Evolutionary conservation across 2,329 filamentous ascomycete genomes (phyloP).

Genomic region (Calonectria ilicicola): DNA sequence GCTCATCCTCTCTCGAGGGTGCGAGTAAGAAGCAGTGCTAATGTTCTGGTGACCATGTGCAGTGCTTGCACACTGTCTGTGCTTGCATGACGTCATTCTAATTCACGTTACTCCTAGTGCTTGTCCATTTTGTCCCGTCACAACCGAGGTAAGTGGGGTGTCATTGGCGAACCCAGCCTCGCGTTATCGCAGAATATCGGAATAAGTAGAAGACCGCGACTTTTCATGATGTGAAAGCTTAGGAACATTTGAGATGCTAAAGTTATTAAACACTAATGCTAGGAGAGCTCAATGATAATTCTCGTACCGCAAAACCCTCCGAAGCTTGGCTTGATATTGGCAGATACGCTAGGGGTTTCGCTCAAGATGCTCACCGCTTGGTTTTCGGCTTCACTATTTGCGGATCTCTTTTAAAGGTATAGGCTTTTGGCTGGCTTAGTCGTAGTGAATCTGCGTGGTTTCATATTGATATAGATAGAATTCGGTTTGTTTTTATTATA

Average conservation of each 20-base stretch:
- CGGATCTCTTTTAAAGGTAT: slow-evolving; percentile 57
- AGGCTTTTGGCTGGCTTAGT: slow-evolving; percentile 59
- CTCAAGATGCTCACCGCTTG: slow-evolving; percentile 56
- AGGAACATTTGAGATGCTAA: slow-evolving; percentile 43
- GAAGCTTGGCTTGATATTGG: slow-evolving; percentile 54
- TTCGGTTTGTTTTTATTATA: slow-evolving; percentile 53
- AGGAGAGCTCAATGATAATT: slow-evolving; percentile 61
- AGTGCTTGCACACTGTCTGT: no score
- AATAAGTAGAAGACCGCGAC: no score
- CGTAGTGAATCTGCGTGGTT: slow-evolving; percentile 59
- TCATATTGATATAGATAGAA: slow-evolving; percentile 57
- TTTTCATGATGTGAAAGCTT: no score
- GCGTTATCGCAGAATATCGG: no score
- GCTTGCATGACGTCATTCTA: no score
- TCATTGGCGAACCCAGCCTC: no score
- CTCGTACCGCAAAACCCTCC: slow-evolving; percentile 50
- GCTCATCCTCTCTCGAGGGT: no score
- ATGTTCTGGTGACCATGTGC: no score
- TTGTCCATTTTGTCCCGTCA: no score
- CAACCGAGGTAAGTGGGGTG: no score
- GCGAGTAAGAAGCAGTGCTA: no score
- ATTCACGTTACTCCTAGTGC: no score
- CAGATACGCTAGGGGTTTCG: slow-evolving; percentile 56
- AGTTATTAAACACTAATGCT: slow-evolving; percentile 58
- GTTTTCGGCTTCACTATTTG: slow-evolving; percentile 62